Conservation (phyloP, 345 rosid genomes). For the Eucalyptus marginata region DNA sequence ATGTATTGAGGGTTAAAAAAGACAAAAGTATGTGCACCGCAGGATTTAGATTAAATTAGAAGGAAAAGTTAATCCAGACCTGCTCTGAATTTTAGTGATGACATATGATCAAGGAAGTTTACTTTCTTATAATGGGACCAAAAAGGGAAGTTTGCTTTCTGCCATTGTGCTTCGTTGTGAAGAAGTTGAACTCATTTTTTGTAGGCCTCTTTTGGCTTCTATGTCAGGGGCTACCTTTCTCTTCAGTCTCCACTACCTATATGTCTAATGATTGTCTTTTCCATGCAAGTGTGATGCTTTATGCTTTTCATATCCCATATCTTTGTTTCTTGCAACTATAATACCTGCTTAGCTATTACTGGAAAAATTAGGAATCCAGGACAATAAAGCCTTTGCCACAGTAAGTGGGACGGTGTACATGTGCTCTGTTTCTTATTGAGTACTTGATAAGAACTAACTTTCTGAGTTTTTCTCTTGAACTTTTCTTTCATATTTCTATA, state of each 20-base stretch:
- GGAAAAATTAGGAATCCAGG: neutral
- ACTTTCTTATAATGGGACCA: neutral
- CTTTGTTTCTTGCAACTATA: neutral
- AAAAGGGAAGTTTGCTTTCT: neutral
- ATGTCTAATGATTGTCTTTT: neutral
- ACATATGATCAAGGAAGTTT: neutral
- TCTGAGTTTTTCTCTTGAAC: neutral
- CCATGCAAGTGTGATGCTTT: neutral
- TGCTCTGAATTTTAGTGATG: neutral
- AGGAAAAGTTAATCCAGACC: neutral
- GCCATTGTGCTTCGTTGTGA: neutral
- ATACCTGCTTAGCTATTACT: neutral
- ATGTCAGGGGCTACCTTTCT: neutral
- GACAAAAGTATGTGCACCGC: neutral
- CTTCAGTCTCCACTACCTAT: neutral
- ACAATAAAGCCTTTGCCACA: neutral
- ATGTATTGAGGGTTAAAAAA: neutral
- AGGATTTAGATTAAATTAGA: neutral
- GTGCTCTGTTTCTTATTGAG: neutral
- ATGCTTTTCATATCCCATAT: neutral
- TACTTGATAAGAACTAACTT: neutral
- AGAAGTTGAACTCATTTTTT: neutral
- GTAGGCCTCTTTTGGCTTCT: neutral
- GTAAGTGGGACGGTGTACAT: neutral
- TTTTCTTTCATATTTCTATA: neutral